These are phyloP conservation scores for Blastomyces silverae DNA, from an alignment of 2,329 filamentous ascomycete species.

Conservation along the genomic window DNA sequence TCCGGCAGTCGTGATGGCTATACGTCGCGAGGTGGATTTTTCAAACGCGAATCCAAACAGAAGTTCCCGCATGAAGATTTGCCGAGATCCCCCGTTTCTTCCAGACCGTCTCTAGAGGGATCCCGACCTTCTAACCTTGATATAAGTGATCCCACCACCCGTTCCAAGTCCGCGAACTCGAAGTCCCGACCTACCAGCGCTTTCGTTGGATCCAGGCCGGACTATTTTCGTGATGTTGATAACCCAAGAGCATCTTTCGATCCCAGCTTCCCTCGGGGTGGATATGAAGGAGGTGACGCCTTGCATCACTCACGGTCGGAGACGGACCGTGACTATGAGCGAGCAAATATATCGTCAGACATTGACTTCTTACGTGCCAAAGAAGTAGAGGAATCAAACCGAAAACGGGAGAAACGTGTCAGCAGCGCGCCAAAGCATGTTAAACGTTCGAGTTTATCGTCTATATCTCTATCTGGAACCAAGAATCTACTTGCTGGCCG, in stretches of 20 bases:
- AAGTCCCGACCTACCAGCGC: slow-evolving; percentile 72
- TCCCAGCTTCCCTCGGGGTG: slow-evolving; percentile 25
- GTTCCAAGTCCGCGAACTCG: slow-evolving; percentile 58
- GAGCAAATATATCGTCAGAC: slow-evolving; percentile 64
- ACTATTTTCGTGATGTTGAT: slow-evolving; percentile 74
- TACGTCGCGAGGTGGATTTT: slow-evolving; percentile 10
- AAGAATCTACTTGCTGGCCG: slow-evolving; percentile 80
- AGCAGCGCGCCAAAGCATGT: slow-evolving; percentile 55
- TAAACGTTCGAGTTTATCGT: slow-evolving; percentile 67
- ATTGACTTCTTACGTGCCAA: slow-evolving; percentile 74
- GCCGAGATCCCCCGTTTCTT: slow-evolving; percentile 51
- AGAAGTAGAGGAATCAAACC: slow-evolving; percentile 57
- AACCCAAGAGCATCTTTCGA: slow-evolving; percentile 42
- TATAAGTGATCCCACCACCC: slow-evolving; percentile 50
- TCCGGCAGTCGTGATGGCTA: slow-evolving; percentile 16
- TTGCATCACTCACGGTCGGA: slow-evolving; percentile 34
- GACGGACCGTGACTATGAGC: slow-evolving; percentile 31
- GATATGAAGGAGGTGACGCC: slow-evolving; percentile 33
- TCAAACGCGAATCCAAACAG: slow-evolving; percentile 38
- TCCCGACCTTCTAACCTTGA: slow-evolving; percentile 57
- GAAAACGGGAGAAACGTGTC: slow-evolving; percentile 50
- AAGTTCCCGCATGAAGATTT: slow-evolving; percentile 45
- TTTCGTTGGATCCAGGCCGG: slow-evolving; percentile 73
- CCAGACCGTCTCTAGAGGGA: slow-evolving; percentile 64
- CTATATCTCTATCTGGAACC: slow-evolving; percentile 61